Percentiles rank a stretch among this genome's conserved stretches.
phyloP scores from a whole-genome alignment of 257 asterid genomes.

The Ajuga chamaepitys region DNA sequence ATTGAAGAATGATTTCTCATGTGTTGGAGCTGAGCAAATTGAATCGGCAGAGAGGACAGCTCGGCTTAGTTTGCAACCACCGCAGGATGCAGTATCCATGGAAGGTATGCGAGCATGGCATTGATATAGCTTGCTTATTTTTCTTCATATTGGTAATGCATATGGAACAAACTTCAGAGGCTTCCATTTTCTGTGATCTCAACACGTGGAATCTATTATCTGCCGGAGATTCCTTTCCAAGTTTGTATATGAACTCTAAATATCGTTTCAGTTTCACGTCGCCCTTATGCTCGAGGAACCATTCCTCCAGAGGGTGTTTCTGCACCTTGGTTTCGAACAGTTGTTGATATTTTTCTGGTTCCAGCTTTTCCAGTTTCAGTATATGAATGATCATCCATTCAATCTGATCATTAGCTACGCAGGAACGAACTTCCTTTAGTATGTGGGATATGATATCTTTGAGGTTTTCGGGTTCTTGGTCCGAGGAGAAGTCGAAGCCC shows the following conservation, averaged over 20 bases:
- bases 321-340: no score
- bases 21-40: background rate
- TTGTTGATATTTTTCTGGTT: background rate
- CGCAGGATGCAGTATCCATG: slow-evolving; percentile 14
- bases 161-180: background rate
- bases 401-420: background rate
- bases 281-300: slow-evolving; percentile 9
- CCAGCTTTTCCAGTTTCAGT: background rate
- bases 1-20: no score
- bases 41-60: slow-evolving; percentile 14
- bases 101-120: slow-evolving; percentile 13
- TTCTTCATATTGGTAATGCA: background rate
- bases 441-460: background rate
- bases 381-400: background rate
- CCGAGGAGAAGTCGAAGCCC: background rate
- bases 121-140: background rate
- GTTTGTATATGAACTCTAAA: background rate
- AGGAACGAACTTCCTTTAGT: background rate
- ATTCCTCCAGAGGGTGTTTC: background rate
- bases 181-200: background rate
- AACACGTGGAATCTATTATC: background rate
- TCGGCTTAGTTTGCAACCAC: background rate
- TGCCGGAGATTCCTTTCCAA: background rate
- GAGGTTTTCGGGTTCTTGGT: background rate
- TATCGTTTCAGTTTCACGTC: background rate